Evolutionary conservation across 2,329 filamentous ascomycete genomes (phyloP), one percentile per base, ranked within the genome.

Genomic region (Cryphonectria nitschkei): DNA sequence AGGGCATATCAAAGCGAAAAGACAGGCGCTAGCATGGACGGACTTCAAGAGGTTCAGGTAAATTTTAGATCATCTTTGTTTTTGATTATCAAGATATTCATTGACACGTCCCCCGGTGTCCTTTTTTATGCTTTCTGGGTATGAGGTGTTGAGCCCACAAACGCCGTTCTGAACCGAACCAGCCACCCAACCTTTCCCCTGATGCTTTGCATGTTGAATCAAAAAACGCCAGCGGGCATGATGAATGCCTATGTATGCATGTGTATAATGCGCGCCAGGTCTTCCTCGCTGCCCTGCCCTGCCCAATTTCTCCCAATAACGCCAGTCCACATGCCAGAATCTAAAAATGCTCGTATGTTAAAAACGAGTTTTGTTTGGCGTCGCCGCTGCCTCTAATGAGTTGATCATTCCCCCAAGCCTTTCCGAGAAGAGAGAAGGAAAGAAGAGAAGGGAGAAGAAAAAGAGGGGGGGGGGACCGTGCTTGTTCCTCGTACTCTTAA

Each of bases 111-210:
- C 13, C 58, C 19, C 4, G 8, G 3, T 22, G 6, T 8, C 43
- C 46, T 56, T 58, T 7, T 32, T 67, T 26, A 56, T 46, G 39
- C 54, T 66, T 52, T 60, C 68, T 65, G 62, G 32, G 37, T 67
- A 71, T 70, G 72, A 72, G 71, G 73, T 73, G 74, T 76, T 76
- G 74, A 76, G 71, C 72, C 74, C 73, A 73, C 70, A 75, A 67
- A 32, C 70, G 67, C 65, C 69, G 50, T 50, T 70, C 66, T 56
- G 29, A 56, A 68, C 29, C 41, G 71, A 34, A 43, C 61, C 39
- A 41, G n/a, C 58, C 46, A 29, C 6, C 29, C 66, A 22, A 9
- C 32, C 50, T 16, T 13, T 19, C 22, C 5, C 32, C 34, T n/a
- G 1, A 66, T 70, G 56, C 54, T 66, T 19, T 46, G 66, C 68